Evolutionary conservation across 2,329 filamentous ascomycete species (phyloP), one percentile per base, ranked within the genome.

Genomic region (Colletotrichum orchidophilum): DNA sequence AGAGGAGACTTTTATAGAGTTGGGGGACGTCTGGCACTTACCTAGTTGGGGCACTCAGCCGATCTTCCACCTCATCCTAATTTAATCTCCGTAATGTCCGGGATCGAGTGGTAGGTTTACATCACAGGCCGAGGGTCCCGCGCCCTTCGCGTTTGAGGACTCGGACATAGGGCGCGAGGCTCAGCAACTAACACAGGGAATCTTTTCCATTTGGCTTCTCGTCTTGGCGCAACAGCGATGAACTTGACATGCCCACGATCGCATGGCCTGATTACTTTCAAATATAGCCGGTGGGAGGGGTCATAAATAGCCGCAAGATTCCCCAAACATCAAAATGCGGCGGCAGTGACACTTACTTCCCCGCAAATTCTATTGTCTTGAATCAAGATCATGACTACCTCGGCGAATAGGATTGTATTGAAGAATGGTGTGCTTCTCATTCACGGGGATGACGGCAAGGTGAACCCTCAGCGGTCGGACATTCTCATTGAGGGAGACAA

Each of bases 361-460:
- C 24, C 5, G 2, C 15, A 24, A 18, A 31, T 11, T n/a, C 5
- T 21, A 13, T 6, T 35, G 3, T 5, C 8, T 15, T 9, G 18
- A 21, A 18, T 13, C 1, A 33, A 31, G 4, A 53, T 4, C 15
- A 69, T 65, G 66, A 15, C 53, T 7, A 8, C 24, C 6, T 3
- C 24, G 4, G 13, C 18, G 1, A 26, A 31, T 6, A 66, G 21
- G 4, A 61, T 67, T n/a, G 21, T 70, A 0, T 12, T 70, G 1
- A 66, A 67, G 29, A 57, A 57, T 1, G 63, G 63, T 0, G 29
- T 24, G 18, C 63, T 70, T 1, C 29, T 70, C 18, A 18, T 70
- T 3, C 67, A 70, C 1, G 54, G 39, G n/a, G 52, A 67, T n/a
- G 63, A 67, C 5, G 57, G 42, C 1, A 61, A 66, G 5, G 67